Conservation (phyloP, 1,284 basidiomycete species). For the Cryptococcus maquisensis region DNA sequence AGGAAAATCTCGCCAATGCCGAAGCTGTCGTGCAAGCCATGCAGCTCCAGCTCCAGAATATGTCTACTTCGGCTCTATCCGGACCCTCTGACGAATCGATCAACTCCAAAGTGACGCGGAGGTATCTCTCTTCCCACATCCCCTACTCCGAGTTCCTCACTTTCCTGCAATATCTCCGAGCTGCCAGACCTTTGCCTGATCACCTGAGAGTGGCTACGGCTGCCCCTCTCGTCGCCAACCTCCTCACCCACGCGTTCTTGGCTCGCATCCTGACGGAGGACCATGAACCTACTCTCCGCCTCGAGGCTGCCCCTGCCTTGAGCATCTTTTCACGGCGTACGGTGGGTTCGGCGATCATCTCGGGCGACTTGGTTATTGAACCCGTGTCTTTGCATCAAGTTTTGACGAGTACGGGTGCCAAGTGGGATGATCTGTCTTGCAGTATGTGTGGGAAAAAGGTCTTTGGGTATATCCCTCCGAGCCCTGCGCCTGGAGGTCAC, state of each 20-base stretch:
- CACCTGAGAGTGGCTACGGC: conserved; percentile 40
- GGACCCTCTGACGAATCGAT: not conserved
- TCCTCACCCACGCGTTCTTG: conserved; percentile 76
- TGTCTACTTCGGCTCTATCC: conserved; percentile 38
- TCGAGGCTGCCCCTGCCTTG: conserved; percentile 89
- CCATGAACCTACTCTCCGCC: conserved; percentile 85
- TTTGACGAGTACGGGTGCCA: conserved; percentile 23
- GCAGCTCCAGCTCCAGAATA: conserved; percentile 75
- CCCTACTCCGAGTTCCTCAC: conserved; percentile 82
- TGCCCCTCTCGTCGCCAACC: conserved; percentile 63
- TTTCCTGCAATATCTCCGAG: conserved; percentile 76
- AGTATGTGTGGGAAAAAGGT: conserved; percentile 66
- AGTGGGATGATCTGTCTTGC: conserved; percentile 51
- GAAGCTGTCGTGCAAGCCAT: conserved; percentile 80
- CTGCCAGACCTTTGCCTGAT: conserved; percentile 60
- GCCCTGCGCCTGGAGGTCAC: conserved; percentile 19
- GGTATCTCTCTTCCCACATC: conserved; percentile 63
- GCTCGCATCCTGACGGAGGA: conserved; percentile 79
- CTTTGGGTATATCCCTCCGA: conserved; percentile 20
- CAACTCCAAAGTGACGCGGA: conserved; percentile 6
- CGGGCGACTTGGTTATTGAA: conserved; percentile 83
- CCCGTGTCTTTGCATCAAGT: conserved; percentile 55
- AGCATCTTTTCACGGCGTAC: conserved; percentile 87
- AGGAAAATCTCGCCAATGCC: conserved; percentile 72
- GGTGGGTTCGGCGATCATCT: conserved; percentile 80